Evolutionary conservation across 805 yeast genomes (phyloP), one percentile per base, ranked within the genome.

Genomic region (Spathaspora gorwiae): DNA sequence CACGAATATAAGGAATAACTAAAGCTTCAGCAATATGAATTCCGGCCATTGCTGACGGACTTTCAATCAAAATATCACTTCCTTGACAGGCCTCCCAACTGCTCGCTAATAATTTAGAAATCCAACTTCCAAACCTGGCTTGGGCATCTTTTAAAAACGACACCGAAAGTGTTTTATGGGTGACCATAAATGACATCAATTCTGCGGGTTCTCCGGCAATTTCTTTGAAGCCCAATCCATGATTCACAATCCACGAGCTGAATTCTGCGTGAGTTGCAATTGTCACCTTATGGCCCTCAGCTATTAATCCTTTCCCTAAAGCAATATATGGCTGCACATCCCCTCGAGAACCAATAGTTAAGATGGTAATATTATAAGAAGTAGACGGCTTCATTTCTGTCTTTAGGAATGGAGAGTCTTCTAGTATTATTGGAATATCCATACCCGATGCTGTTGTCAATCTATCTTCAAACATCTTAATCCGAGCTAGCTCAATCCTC

Each of bases 311-410:
- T 52, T 81, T 80, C 0, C 88, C 94, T n/a, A 92, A 65, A 0
- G 97, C 92, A 52, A 92, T 85, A 60, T 90, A 92, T 0, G 98
- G 98, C 64, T 92, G 98, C 6, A 92, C 97, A 64, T 92, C 98
- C 31, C 98, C 98, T 47, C 98, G 75, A 0, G 97, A 89, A 0
- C 98, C 98, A 55, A 92, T 92, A 0, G 97, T 92, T 47, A 92
- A 64, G 40, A 89, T 66, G 0, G 86, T 83, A 56, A 90, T 77
- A 27, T 74, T 76, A 54, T 75, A 76, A 2, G 80, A 64, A 42
- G 78, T 72, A 1, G 72, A 58, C 0, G 95, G 86, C 46, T 68
- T 72, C 30, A 80, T 65, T 39, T 66, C 75, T 0, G 79, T 77
- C 39, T 73, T 70, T 47, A 70, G 62, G 47, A 72, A 68, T 0